Evolutionary conservation across 2,329 filamentous ascomycete genomes (phyloP).

Genomic region (Phaeophleospora eucalypticola): DNA sequence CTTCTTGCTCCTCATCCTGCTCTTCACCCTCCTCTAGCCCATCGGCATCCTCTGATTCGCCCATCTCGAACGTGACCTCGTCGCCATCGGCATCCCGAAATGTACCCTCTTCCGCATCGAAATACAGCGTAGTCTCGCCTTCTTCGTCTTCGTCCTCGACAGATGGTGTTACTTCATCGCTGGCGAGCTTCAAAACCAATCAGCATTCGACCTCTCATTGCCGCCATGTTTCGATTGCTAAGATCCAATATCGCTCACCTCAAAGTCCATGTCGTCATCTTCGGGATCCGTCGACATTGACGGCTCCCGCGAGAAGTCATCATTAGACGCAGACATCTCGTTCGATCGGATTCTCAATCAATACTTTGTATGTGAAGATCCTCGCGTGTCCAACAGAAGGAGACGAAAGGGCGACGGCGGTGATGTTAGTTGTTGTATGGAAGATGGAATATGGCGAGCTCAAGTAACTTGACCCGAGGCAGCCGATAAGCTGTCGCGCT

Average conservation of each 20-base stretch:
- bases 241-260: conserved; percentile 26
- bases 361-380: neutral
- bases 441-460: neutral
- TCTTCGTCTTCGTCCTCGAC: conserved; percentile 39
- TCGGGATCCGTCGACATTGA: conserved; percentile 25
- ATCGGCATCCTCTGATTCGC: conserved; percentile 31
- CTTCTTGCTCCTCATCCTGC: conserved; percentile 28
- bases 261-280: conserved; percentile 52
- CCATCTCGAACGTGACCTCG: conserved; percentile 25
- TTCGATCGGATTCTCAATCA: too few species aligned
- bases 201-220: neutral
- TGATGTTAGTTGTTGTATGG: neutral
- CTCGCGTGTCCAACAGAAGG: neutral
- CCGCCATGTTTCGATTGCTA: neutral
- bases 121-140: conserved; percentile 37
- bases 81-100: conserved; percentile 26
- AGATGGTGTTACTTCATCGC: conserved; percentile 34
- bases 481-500: neutral
- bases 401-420: neutral
- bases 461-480: neutral
- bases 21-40: conserved; percentile 22
- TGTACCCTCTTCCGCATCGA: conserved; percentile 37
- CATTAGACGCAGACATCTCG: conserved; percentile 10
- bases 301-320: conserved; percentile 14
- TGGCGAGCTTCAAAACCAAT: conserved; percentile 23